Base-by-base conservation (phyloP, 2,329 filamentous ascomycete genomes). In the Botrytis elliptica region DNA sequence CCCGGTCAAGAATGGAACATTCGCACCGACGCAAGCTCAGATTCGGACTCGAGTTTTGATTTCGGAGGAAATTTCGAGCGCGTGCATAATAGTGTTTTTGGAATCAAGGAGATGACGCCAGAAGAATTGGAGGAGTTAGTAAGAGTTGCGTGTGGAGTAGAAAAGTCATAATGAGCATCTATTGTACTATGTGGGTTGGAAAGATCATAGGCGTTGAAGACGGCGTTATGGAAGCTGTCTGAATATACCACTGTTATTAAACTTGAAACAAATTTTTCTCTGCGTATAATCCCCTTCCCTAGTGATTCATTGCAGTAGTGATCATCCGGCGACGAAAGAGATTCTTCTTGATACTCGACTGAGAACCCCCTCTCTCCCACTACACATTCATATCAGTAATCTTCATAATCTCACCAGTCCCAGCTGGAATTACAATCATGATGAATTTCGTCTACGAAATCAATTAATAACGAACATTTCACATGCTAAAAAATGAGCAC, bases 101-200 rank as follows among this genome's bases (percentile, higher is more conserved):
- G 87, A 91, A 44, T 92, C 91, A 77, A 92, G 93, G 75, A 93
- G 92, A 93, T 91, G 72, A 82, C 79, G 0, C 81, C 84, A 18
- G 81, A 81, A 42, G 82, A 84, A 18, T 71, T 87, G 9, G 77
- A 82, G 75, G 69, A 71, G 9, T 52, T 76, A 22, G 49, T 78
- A 0, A n/a, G 18, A 12, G 36, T 57, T 7, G 57, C 66, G 25
- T 38, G 25, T 42, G 49, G 18, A 22, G 9, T 22, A 4, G 49
- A 68, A 20, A 14, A 55, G 46, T 57, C 18, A 9, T 22, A 5
- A 55, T 42, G 25, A 20, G 25, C 9, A n/a, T 38, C 29, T 18
- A 18, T 38, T 18, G 16, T n/a, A 22, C 25, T 10, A 46, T 29
- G 5, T 64, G 12, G 2, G 9, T 14, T 44, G n/a, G 29, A 64